Evolutionary conservation across 2,329 filamentous ascomycete genomes (phyloP).

Genomic region (Tolypocladium cylindrosporum): DNA sequence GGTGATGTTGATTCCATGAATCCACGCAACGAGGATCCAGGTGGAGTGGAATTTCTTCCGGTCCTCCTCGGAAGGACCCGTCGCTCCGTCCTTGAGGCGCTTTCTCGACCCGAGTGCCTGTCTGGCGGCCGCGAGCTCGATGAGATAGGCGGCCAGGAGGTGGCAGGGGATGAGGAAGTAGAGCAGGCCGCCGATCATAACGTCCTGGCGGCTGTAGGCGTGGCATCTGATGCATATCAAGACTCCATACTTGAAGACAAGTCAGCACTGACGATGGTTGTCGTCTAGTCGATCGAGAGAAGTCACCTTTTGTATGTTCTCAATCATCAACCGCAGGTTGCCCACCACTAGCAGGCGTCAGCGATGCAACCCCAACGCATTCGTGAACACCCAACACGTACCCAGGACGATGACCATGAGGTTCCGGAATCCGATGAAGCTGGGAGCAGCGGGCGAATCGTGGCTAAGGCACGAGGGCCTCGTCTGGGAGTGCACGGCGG

Average conservation of each 20-base stretch:
- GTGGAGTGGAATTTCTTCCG: slow-evolving; percentile 58
- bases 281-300: background rate
- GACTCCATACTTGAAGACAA: slow-evolving; percentile 67
- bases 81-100: slow-evolving; percentile 38
- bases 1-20: slow-evolving; percentile 76
- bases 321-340: slow-evolving; percentile 88
- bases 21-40: slow-evolving; percentile 72
- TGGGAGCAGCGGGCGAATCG: slow-evolving; percentile 64
- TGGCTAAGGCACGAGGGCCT: slow-evolving; percentile 77
- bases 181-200: slow-evolving; percentile 64
- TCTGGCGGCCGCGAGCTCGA: slow-evolving; percentile 74
- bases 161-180: slow-evolving; percentile 87
- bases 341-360: slow-evolving; percentile 58
- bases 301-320: slow-evolving; percentile 84
- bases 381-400: slow-evolving; percentile 28
- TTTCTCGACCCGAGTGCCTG: slow-evolving; percentile 63
- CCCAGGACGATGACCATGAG: slow-evolving; percentile 89
- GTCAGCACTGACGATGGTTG: background rate
- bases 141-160: slow-evolving; percentile 79
- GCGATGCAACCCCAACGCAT: slow-evolving; percentile 1
- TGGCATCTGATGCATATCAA: slow-evolving; percentile 87
- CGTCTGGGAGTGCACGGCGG: slow-evolving; percentile 66
- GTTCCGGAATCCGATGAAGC: slow-evolving; percentile 89
- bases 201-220: slow-evolving; percentile 70
- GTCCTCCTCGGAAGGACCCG: slow-evolving; percentile 43